Evolutionary conservation across 495 filamentous ascomycete genomes (phyloP), one percentile per base, ranked within the genome.

Genomic region (Oidiodendron maius): DNA sequence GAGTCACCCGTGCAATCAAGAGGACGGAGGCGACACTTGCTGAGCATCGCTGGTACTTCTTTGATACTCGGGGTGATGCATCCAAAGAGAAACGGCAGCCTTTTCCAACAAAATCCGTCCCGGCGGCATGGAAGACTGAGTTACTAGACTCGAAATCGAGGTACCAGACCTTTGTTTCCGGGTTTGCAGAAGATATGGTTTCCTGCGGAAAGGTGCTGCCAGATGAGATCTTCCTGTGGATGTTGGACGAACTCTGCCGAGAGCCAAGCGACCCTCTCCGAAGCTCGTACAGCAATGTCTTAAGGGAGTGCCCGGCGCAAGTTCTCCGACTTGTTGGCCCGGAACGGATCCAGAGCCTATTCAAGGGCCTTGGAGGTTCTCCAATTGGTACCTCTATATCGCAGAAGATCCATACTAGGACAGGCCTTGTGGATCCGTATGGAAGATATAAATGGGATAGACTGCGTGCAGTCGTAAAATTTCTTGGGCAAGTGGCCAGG

Each of bases 201-300:
- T 60, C 60, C 15, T 72, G 71, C 47, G 64, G 68, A 28, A 64
- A 62, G 21, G 43, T 63, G 12, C 65, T 93, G 4, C 82, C 90
- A 1, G 79, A 89, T 44, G 80, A 87, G 46, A 57, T 94, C 16
- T 71, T 89, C 18, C 40, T 70, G 16, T 96, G 89, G 89, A 74
- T 91, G 2, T 67, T 94, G 10, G 67, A 80, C 34, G 80, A 88
- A 52, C 69, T 83, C n/a, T 75, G 77, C 40, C 58, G 67, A 10
- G 83, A 87, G 55, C 67, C 65, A 34, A 74, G 75, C 32, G 75
- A 78, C 23, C 77, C 78, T 48, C 65, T 93, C 25, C 75, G 81
- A 46, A 61, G 72, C 36, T 80, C 84, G 43, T 93, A 91, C 66
- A 66, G 75, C 32, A 70, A 77, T 22, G 56, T 72, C 3, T 44